Conservation (phyloP, 805 yeast genomes). For the Saccharomycopsis oosterbeekiorum region DNA sequence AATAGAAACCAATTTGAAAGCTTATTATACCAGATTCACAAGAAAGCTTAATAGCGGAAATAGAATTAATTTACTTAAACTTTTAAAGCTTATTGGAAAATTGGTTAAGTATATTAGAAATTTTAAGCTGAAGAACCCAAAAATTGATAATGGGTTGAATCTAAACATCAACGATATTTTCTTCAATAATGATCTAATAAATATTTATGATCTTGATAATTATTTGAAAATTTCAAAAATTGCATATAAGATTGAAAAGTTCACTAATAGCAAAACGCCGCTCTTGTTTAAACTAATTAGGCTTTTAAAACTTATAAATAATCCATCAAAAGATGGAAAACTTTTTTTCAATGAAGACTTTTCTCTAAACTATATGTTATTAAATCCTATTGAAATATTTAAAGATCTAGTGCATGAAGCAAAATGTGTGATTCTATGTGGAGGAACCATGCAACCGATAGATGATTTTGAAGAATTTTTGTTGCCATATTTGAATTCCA, state of each 20-base stretch:
- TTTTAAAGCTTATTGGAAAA: constrained; percentile 45
- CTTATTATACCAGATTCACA: constrained; percentile 52
- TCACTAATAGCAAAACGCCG: constrained; percentile 31
- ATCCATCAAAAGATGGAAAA: constrained; percentile 74
- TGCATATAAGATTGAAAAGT: constrained; percentile 75
- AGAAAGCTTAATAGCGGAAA: constrained; percentile 60
- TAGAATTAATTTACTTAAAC: constrained; percentile 55
- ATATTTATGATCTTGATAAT: constrained; percentile 54
- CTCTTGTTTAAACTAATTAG: constrained; percentile 54
- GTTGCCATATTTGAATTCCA: constrained; percentile 44
- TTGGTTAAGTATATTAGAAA: constrained; percentile 39
- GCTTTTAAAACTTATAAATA: constrained; percentile 54
- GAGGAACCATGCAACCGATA: constrained; percentile 93
- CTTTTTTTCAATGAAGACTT: constrained; percentile 48
- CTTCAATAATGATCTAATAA: constrained; percentile 53
- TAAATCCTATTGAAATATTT: constrained; percentile 72
- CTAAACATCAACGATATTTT: constrained; percentile 46
- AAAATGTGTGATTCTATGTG: constrained; percentile 69
- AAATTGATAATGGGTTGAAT: constrained; percentile 41
- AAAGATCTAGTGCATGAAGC: constrained; percentile 54
- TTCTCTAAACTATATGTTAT: constrained; percentile 53
- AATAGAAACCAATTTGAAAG: constrained; percentile 39
- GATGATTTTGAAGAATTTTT: constrained; percentile 58
- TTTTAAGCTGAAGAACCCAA: constrained; percentile 20
- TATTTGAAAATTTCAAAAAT: constrained; percentile 63